Percentiles rank a stretch among this genome's conserved stretches.
These are phyloP conservation scores for Cladorrhinum sp. DNA, from an alignment of 2,329 filamentous ascomycete species.

Conservation along the genomic window DNA sequence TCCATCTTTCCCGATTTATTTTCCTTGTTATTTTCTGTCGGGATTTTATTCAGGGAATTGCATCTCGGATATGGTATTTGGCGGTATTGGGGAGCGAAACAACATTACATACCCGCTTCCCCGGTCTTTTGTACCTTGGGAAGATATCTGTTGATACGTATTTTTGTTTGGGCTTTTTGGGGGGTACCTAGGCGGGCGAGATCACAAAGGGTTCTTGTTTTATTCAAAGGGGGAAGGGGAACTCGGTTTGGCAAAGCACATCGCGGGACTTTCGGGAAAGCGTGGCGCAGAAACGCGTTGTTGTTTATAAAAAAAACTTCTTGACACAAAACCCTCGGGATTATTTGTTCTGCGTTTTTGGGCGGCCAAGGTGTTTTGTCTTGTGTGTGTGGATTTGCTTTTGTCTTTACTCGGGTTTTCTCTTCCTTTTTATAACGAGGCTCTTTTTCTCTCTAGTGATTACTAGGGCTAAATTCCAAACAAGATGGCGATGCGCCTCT, in stretches of 20 bases:
- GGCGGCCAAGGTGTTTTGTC: neutral
- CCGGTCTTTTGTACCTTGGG: conserved; percentile 1
- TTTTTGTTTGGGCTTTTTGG: conserved; percentile 2
- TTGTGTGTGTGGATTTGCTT: neutral
- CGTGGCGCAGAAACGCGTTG: neutral
- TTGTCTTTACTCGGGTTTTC: neutral
- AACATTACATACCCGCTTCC: conserved; percentile 1
- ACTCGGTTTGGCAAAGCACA: neutral
- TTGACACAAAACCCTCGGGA: neutral
- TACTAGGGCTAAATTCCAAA: too few relatives aligned
- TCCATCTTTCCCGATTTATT: conserved; percentile 18
- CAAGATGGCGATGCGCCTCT: too few relatives aligned
- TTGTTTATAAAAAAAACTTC: neutral
- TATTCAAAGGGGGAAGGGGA: neutral
- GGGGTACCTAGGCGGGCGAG: neutral
- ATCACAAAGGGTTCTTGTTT: neutral
- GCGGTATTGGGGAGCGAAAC: conserved; percentile 14
- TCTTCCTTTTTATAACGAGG: too few relatives aligned
- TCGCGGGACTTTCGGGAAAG: neutral
- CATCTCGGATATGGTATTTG: conserved; percentile 26
- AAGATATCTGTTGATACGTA: conserved; percentile 6
- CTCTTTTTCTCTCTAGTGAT: too few relatives aligned
- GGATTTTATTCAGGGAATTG: conserved; percentile 21
- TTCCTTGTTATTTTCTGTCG: conserved; percentile 12
- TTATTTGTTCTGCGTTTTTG: neutral